Evolutionary conservation across 2,329 filamentous ascomycete genomes (phyloP).

Genomic region (Paraconiothyrium sp.): DNA sequence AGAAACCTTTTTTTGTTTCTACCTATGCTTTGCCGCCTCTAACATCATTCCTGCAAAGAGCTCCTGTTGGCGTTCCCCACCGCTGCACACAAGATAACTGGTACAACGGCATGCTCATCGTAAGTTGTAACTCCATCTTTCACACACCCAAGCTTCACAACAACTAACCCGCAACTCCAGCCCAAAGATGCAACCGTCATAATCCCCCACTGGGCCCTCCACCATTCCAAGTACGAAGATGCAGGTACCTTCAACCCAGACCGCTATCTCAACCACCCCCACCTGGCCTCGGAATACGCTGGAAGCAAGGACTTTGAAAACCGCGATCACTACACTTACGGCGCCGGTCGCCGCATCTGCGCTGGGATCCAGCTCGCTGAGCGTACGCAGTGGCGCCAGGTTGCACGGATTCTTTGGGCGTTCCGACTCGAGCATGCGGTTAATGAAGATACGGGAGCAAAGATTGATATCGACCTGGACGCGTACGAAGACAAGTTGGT

Average conservation of each 20-base stretch:
- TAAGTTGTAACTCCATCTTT: conserved; percentile 14
- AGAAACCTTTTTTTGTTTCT: background rate
- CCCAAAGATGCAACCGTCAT: conserved; percentile 42
- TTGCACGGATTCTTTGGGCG: conserved; percentile 60
- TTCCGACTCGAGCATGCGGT: conserved; percentile 52
- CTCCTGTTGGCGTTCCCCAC: conserved; percentile 36
- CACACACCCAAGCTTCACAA: too few relatives aligned
- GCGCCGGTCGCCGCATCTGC: conserved; percentile 60
- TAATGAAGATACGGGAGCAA: conserved; percentile 51
- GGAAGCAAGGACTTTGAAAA: conserved; percentile 43
- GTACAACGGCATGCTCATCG: conserved; percentile 42
- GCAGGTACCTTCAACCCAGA: conserved; percentile 49
- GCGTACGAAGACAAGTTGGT: conserved; percentile 49
- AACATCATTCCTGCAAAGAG: conserved; percentile 24
- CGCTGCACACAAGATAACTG: conserved; percentile 35
- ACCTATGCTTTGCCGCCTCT: background rate
- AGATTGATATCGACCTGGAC: conserved; percentile 45
- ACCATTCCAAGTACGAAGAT: conserved; percentile 28
- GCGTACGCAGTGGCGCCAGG: conserved; percentile 56
- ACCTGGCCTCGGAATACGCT: conserved; percentile 49
- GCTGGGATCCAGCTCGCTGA: conserved; percentile 64
- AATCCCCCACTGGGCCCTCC: conserved; percentile 38
- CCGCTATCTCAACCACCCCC: conserved; percentile 43
- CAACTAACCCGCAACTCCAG: conserved; percentile 15
- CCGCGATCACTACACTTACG: conserved; percentile 60